A percentile compares a stretch with the other conserved stretches of the same genome.
Conservation (phyloP, 169 alveolate species). For the Theileria equi region DNA sequence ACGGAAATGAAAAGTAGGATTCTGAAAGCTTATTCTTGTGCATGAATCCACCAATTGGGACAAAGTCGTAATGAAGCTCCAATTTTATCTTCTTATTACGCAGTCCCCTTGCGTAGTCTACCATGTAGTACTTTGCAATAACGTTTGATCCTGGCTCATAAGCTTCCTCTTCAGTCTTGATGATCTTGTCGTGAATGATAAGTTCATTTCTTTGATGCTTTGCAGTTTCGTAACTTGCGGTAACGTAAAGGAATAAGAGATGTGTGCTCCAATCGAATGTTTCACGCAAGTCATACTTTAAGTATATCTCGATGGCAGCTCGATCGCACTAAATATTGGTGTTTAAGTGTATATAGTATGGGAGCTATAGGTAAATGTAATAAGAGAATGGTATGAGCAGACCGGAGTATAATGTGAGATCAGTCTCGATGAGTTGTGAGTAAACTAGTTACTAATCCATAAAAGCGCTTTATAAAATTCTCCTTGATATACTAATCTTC, state of each 20-base stretch:
- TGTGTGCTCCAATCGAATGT: conserved; percentile 64
- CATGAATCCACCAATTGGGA: conserved; percentile 57
- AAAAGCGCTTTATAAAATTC: too few relatives aligned
- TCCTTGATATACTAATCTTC: too few relatives aligned
- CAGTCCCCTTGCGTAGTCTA: conserved; percentile 53
- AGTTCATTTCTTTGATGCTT: conserved; percentile 42
- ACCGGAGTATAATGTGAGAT: too few relatives aligned
- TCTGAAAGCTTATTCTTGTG: conserved; percentile 23
- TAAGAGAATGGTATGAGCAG: too few relatives aligned
- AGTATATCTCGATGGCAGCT: conserved; percentile 42
- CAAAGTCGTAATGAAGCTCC: conserved; percentile 32
- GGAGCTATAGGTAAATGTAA: not conserved
- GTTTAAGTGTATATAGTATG: not conserved
- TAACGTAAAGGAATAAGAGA: conserved; percentile 43
- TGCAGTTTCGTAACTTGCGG: conserved; percentile 53
- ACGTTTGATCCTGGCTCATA: conserved; percentile 26
- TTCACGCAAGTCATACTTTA: conserved; percentile 53
- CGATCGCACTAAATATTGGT: conserved; percentile 33
- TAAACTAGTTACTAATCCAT: too few relatives aligned
- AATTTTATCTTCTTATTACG: conserved; percentile 29
- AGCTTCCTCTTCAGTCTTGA: conserved; percentile 26
- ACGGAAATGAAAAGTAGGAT: conserved; percentile 39
- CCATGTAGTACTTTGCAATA: conserved; percentile 44
- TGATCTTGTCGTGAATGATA: conserved; percentile 46
- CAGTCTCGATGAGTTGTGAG: too few relatives aligned